A percentile compares a stretch with the other conserved stretches of the same genome.
These are phyloP conservation scores for Mycena indigotica DNA, from an alignment of 768 basidiomycete species.

Conservation along the genomic window DNA sequence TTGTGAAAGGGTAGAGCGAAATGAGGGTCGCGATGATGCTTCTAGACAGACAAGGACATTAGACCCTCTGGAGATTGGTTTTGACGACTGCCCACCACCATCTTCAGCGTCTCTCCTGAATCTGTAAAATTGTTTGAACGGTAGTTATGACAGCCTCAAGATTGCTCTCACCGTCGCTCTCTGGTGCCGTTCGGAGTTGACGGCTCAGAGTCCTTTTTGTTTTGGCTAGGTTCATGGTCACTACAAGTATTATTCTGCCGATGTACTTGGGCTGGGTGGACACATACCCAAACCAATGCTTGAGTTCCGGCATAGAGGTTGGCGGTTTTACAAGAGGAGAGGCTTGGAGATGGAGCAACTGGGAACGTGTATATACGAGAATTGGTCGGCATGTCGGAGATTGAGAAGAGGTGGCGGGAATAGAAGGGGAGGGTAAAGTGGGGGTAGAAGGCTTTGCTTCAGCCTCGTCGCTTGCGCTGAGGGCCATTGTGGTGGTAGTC, in stretches of 20 bases:
- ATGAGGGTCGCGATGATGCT: conserved; percentile 61
- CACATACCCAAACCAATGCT: conserved; percentile 87
- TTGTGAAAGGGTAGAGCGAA: conserved; percentile 72
- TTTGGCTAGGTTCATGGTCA: conserved; percentile 65
- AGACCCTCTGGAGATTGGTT: conserved; percentile 4
- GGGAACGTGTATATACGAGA: conserved; percentile 67
- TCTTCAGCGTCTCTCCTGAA: conserved; percentile 81
- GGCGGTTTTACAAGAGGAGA: conserved; percentile 79
- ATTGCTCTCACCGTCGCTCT: conserved; percentile 76
- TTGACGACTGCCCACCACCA: conserved; percentile 47
- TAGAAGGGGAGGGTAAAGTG: conserved; percentile 24
- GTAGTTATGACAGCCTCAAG: too few species aligned
- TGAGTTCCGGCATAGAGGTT: conserved; percentile 75
- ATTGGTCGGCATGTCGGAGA: conserved; percentile 39
- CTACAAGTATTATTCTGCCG: conserved; percentile 35
- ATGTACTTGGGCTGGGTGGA: conserved; percentile 16
- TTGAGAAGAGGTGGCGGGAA: conserved; percentile 22
- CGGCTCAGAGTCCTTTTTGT: conserved; percentile 74
- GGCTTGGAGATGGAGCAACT: conserved; percentile 66
- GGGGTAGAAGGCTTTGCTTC: conserved; percentile 20
- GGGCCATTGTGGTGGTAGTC: conserved; percentile 25
- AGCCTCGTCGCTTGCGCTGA: conserved; percentile 17
- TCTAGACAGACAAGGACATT: conserved; percentile 33
- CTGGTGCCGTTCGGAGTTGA: conserved; percentile 52
- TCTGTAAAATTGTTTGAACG: too few species aligned